phyloP scores from a whole-genome alignment of 2,329 filamentous ascomycete genomes.

The Neonectria ditissima region DNA sequence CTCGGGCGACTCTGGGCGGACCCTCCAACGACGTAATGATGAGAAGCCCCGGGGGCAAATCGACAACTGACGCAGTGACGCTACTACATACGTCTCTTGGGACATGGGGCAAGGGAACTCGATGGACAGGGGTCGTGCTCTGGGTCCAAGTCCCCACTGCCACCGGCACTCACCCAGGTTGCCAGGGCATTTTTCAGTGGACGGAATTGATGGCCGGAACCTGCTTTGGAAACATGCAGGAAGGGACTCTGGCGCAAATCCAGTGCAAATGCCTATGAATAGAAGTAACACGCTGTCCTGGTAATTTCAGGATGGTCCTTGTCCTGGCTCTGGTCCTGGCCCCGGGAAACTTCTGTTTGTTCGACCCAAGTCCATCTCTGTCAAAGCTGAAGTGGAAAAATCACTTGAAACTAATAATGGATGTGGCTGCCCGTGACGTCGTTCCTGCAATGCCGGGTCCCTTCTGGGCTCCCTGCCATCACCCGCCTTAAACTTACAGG shows the following conservation, averaged over 20 bases:
- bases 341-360: not conserved
- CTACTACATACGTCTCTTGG: constrained; percentile 30
- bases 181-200: constrained; percentile 1
- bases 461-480: not conserved
- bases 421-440: not conserved
- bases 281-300: not conserved
- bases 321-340: too few species aligned
- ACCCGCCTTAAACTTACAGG: not conserved
- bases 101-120: not conserved
- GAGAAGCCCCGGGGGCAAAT: constrained; percentile 36
- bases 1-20: constrained; percentile 7
- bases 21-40: constrained; percentile 43
- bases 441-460: not conserved
- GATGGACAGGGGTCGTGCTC: constrained; percentile 25
- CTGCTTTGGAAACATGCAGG: constrained; percentile 2
- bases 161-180: constrained; percentile 9
- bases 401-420: not conserved
- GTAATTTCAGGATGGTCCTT: too few species aligned
- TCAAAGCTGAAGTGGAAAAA: not conserved
- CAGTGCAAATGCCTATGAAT: not conserved
- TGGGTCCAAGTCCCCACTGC: constrained; percentile 5
- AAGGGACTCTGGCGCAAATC: too few species aligned
- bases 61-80: constrained; percentile 34
- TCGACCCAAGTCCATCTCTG: not conserved
- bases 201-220: not conserved